A percentile compares a stretch with the other conserved stretches of the same genome.
Evolutionary conservation across 495 filamentous ascomycete species (phyloP).

Genomic region (Hypomontagnella monticulosa): DNA sequence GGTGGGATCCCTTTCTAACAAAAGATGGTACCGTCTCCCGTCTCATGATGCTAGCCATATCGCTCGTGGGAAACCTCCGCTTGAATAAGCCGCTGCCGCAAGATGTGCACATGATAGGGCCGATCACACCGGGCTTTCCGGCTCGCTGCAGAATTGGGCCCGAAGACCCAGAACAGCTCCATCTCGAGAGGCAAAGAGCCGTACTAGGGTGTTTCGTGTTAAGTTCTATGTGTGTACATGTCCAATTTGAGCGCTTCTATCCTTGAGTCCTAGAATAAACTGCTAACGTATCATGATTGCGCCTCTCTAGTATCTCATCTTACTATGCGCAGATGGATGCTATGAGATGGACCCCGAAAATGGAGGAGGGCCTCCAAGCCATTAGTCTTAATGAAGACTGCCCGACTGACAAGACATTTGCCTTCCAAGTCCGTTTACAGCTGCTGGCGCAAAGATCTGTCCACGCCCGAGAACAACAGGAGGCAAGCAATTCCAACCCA

Average conservation of each 20-base stretch:
- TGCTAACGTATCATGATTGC: constrained; percentile 5
- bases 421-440: constrained; percentile 59
- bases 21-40: constrained; percentile 45
- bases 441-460: constrained; percentile 42
- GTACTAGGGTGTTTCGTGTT: constrained; percentile 60
- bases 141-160: neutral
- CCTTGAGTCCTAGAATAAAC: neutral
- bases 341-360: constrained; percentile 50
- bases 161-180: neutral
- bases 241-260: neutral
- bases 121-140: constrained; percentile 36
- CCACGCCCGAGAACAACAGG: constrained; percentile 20
- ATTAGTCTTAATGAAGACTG: constrained; percentile 41
- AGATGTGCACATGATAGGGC: constrained; percentile 36
- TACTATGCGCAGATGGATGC: constrained; percentile 46
- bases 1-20: constrained; percentile 34
- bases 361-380: constrained; percentile 48
- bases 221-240: constrained; percentile 52
- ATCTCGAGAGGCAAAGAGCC: constrained; percentile 60
- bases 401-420: constrained; percentile 55
- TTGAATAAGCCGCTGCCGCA: constrained; percentile 52
- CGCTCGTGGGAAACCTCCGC: constrained; percentile 57
- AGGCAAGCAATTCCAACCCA: neutral
- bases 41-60: constrained; percentile 57
- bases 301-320: constrained; percentile 42